Conservation (phyloP, 768 basidiomycete genomes). For the Chalciporus pseudorubinellus region DNA sequence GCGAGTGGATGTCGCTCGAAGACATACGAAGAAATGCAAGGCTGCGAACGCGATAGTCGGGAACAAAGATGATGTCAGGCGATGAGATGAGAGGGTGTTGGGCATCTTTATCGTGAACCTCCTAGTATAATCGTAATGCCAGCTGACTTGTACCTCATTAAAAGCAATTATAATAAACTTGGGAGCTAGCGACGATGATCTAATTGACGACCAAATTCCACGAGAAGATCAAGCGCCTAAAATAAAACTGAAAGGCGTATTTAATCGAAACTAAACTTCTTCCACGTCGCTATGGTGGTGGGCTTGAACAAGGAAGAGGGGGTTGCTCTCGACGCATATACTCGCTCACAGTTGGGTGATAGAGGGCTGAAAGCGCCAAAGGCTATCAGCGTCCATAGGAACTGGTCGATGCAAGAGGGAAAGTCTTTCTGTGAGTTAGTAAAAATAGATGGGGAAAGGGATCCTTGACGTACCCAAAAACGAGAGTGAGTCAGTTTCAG, state of each 20-base stretch:
- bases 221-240: too few species aligned
- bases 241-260: too few species aligned
- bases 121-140: background rate
- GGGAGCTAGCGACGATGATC: background rate
- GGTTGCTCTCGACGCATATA: background rate
- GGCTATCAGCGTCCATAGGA: background rate
- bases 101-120: background rate
- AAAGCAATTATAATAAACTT: background rate
- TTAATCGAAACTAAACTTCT: background rate
- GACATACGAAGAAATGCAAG: constrained; percentile 29
- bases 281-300: background rate
- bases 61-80: constrained; percentile 1
- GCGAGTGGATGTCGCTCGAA: constrained; percentile 23
- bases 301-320: background rate
- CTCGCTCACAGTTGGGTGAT: background rate
- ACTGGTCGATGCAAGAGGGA: background rate
- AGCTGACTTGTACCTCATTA: background rate
- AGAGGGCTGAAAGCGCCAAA: background rate
- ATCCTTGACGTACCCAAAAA: background rate
- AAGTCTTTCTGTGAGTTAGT: background rate
- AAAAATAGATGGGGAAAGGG: background rate
- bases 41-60: constrained; percentile 12
- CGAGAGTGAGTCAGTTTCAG: background rate
- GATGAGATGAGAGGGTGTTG: background rate
- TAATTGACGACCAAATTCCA: background rate